Conservation (phyloP, 176 grass and related monocot genomes). For the Paspalum vaginatum region DNA sequence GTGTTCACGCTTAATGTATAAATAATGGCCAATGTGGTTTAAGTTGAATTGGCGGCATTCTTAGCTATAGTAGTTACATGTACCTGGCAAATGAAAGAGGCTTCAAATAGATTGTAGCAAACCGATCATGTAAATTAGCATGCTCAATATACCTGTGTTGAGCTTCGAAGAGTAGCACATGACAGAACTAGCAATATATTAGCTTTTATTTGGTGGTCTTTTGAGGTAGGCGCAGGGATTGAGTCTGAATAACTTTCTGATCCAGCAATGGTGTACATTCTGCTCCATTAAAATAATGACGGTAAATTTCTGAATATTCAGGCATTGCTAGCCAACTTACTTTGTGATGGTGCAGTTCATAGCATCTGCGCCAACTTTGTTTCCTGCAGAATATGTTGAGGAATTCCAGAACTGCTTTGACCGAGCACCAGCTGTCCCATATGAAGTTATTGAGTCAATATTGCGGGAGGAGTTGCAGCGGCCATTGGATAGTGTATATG, state of each 20-base stretch:
- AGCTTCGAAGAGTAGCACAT: not conserved
- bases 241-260: not conserved
- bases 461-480: slow-evolving; percentile 84
- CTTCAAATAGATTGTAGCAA: not conserved
- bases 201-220: not conserved
- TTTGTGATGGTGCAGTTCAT: slow-evolving; percentile 69
- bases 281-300: slow-evolving; percentile 5
- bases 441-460: slow-evolving; percentile 79
- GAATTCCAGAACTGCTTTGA: slow-evolving; percentile 99
- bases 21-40: not conserved
- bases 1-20: not conserved
- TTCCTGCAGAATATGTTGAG: slow-evolving; percentile 92
- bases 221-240: not conserved
- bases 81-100: not conserved
- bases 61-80: not conserved
- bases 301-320: not conserved
- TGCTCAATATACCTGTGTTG: not conserved
- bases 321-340: slow-evolving; percentile 34
- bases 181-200: not conserved
- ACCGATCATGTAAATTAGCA: not conserved
- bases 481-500: slow-evolving; percentile 84
- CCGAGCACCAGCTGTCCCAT: slow-evolving; percentile 68
- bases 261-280: not conserved
- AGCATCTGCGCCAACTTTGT: slow-evolving; percentile 91
- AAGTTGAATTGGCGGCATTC: not conserved